A percentile compares a stretch with the other conserved stretches of the same genome.
Conservation (phyloP, 768 basidiomycete species). For the Krasilnikovozyma curviuscula region DNA sequence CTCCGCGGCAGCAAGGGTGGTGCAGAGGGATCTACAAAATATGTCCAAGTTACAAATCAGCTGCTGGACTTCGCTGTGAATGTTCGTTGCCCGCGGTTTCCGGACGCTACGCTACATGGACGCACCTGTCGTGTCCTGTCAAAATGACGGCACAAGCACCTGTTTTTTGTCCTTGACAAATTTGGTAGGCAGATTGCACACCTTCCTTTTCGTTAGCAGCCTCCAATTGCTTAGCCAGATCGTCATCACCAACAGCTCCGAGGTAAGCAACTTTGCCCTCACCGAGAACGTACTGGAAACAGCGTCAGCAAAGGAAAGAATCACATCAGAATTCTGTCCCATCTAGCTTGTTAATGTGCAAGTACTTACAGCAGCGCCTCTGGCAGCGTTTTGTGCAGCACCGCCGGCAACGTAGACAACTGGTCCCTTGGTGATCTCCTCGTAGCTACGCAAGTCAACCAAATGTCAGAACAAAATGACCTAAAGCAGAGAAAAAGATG, state of each 20-base stretch:
- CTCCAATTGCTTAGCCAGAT: constrained; percentile 72
- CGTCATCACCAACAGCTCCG: constrained; percentile 83
- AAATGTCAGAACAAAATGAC: not conserved
- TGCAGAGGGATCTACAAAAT: constrained; percentile 59
- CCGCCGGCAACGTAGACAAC: constrained; percentile 91
- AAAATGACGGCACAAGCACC: constrained; percentile 93
- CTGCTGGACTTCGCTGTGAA: too few species aligned
- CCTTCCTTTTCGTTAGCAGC: constrained; percentile 83
- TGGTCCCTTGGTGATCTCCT: constrained; percentile 56
- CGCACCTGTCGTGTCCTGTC: constrained; percentile 76
- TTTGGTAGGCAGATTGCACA: constrained; percentile 67
- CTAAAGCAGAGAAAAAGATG: not conserved
- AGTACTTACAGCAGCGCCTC: constrained; percentile 70
- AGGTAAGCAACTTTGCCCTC: constrained; percentile 74
- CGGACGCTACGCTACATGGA: not conserved
- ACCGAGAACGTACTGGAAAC: constrained; percentile 73
- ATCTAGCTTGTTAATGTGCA: not conserved
- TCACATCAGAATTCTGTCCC: not conserved
- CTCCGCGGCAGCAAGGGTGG: constrained; percentile 75
- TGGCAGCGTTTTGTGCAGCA: constrained; percentile 88
- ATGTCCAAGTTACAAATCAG: not conserved
- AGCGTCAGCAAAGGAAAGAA: not conserved
- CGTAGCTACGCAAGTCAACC: constrained; percentile 41
- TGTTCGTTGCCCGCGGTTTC: not conserved
- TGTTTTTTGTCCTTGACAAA: constrained; percentile 61